Evolutionary conservation across 495 filamentous ascomycete genomes (phyloP).

Genomic region (Monascus purpureus): DNA sequence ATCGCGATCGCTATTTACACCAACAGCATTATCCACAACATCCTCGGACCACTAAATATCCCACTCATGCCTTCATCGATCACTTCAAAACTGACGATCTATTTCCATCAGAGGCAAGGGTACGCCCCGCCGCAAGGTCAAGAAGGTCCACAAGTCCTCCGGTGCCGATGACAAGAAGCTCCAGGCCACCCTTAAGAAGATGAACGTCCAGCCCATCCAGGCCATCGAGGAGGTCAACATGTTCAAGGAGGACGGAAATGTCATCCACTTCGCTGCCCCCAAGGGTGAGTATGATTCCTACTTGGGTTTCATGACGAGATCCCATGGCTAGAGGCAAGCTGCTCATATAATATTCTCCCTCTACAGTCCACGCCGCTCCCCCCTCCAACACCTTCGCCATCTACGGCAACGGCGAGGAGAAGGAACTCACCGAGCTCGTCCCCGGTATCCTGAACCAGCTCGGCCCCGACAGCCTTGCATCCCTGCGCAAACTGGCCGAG

Average conservation of each 20-base stretch:
- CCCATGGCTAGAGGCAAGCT: no score
- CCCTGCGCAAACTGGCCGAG: conserved; percentile 94
- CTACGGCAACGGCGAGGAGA: conserved; percentile 97
- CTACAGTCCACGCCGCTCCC: conserved; percentile 86
- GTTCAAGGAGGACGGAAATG: conserved; percentile 99
- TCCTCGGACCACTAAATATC: no score
- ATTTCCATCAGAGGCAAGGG: conserved; percentile 88
- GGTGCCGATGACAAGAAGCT: conserved; percentile 99
- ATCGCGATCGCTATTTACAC: conserved; percentile 1
- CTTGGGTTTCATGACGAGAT: no score
- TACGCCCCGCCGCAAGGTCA: conserved; percentile 92
- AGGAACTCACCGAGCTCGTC: conserved; percentile 98
- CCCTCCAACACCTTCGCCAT: conserved; percentile 98
- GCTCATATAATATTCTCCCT: no score
- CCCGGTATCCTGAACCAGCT: conserved; percentile 99
- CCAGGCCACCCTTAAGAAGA: conserved; percentile 84
- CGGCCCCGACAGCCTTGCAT: conserved; percentile 93
- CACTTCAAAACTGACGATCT: conserved; percentile 8
- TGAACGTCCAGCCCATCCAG: conserved; percentile 94
- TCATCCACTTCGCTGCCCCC: conserved; percentile 95
- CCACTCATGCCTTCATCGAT: no score
- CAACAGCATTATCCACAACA: no score
- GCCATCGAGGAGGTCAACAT: conserved; percentile 99
- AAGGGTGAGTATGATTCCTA: conserved; percentile 53
- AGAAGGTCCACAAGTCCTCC: conserved; percentile 86